Percentiles rank a stretch among this genome's conserved stretches.
These are phyloP conservation scores for Cantharellus anzutake DNA, from an alignment of 768 basidiomycete genomes.

Conservation along the genomic window DNA sequence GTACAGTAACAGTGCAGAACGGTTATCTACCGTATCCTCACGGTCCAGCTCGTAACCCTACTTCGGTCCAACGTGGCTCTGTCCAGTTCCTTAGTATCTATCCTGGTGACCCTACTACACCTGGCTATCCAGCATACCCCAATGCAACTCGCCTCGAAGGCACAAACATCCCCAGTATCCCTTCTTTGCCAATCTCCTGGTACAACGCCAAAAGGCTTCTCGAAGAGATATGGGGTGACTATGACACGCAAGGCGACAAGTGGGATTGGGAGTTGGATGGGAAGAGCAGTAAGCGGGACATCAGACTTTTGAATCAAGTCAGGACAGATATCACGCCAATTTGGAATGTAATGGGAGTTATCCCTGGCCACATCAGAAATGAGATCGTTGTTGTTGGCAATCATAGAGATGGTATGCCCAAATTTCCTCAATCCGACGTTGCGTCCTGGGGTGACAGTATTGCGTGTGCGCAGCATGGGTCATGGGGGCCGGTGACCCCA, in stretches of 20 bases:
- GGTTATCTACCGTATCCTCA: slow-evolving; percentile 61
- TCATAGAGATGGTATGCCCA: slow-evolving; percentile 60
- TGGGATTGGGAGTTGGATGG: slow-evolving; percentile 14
- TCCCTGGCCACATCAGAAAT: slow-evolving; percentile 66
- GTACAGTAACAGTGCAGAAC: slow-evolving; percentile 52
- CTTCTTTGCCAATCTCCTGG: slow-evolving; percentile 84
- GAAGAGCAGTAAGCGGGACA: slow-evolving; percentile 23
- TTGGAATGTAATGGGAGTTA: slow-evolving; percentile 73
- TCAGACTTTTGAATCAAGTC: slow-evolving; percentile 52
- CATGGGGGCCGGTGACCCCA: slow-evolving; percentile 62
- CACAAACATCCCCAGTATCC: slow-evolving; percentile 50
- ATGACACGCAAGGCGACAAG: neutral
- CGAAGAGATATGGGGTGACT: slow-evolving; percentile 21
- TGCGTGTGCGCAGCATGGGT: slow-evolving; percentile 32
- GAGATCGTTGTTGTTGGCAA: slow-evolving; percentile 78
- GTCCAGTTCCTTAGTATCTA: slow-evolving; percentile 51
- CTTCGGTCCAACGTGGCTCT: slow-evolving; percentile 70
- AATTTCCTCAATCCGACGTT: neutral
- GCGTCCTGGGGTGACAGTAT: neutral
- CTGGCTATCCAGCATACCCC: slow-evolving; percentile 72
- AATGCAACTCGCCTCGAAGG: slow-evolving; percentile 44
- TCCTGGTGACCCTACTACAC: slow-evolving; percentile 57
- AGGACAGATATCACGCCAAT: slow-evolving; percentile 68
- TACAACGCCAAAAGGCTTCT: slow-evolving; percentile 56
- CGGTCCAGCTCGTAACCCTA: slow-evolving; percentile 76